A percentile compares a stretch with the other conserved stretches of the same genome.
Conservation (phyloP, 2,329 filamentous ascomycete species). For the Paecilomyces variotii region DNA sequence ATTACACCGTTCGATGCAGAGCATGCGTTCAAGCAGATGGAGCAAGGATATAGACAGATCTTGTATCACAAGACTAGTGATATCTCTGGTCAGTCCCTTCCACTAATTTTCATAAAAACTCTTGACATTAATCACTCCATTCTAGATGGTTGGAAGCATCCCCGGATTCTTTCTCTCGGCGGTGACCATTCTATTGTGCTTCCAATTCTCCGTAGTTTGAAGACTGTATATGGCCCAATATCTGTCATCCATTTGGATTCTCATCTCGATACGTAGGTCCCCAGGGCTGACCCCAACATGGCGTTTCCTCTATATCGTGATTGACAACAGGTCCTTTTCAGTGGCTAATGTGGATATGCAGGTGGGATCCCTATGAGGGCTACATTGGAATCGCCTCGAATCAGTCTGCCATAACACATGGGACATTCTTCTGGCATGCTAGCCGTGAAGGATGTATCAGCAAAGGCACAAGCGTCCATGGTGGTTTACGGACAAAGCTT, state of each 20-base stretch:
- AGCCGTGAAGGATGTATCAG: slow-evolving; percentile 15
- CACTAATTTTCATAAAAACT: neutral
- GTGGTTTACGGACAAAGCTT: slow-evolving; percentile 16
- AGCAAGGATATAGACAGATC: slow-evolving; percentile 12
- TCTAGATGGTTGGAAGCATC: slow-evolving; percentile 8
- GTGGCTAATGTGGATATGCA: neutral
- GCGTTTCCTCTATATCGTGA: neutral
- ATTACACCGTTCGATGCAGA: slow-evolving; percentile 18
- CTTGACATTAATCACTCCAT: neutral
- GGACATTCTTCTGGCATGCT: slow-evolving; percentile 21
- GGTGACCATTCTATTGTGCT: slow-evolving; percentile 19
- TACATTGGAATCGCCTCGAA: slow-evolving; percentile 1
- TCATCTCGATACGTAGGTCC: slow-evolving; percentile 18
- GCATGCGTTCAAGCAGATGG: slow-evolving; percentile 19
- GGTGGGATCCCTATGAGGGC: neutral
- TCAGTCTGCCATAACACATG: slow-evolving; percentile 15
- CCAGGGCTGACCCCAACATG: too few relatives aligned
- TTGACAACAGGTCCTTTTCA: neutral
- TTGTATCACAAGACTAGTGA: slow-evolving; percentile 9
- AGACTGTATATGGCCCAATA: slow-evolving; percentile 14
- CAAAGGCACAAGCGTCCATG: slow-evolving; percentile 17
- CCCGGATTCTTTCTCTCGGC: slow-evolving; percentile 13
- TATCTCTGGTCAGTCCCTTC: neutral
- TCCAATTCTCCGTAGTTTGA: slow-evolving; percentile 16
- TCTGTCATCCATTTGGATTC: slow-evolving; percentile 21